Base-by-base conservation (phyloP, 2,329 filamentous ascomycete genomes). In the Neocucurbitaria cava region DNA sequence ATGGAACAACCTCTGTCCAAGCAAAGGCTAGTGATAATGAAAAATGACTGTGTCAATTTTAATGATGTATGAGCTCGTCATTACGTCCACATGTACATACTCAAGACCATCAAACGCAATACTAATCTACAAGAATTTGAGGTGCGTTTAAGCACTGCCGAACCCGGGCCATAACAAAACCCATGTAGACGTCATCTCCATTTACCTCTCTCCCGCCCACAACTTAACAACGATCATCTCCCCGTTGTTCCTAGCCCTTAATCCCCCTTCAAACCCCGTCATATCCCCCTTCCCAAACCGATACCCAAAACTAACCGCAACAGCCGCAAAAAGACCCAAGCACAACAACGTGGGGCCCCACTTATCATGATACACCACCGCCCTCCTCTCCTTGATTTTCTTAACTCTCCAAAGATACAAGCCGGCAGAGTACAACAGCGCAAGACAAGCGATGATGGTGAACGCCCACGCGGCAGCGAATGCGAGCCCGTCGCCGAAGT, bases 291-390 rank as follows among this genome's bases (percentile, higher is more conserved):
- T 75, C 33, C 82, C 83, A n/a, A 91, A 83, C 59, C 94, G 87
- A 66, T 92, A 88, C 4, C 78, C 89, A 81, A 96, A 96, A 75
- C 95, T 96, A 23, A 96, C 73, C 3, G 83, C 79, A 10, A 97
- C 87, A 2, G 92, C 91, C 0, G 83, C 78, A 38, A 97, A 84
- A 48, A 98, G 76, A 2, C 90, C 85, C 8, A 83, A 68, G 65
- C 92, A 96, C 28, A 99, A 82, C 20, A 87, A 78, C 3, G 84
- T 92, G 0, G 95, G 94, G 0, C 95, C 95, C 83, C 88, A 90
- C 64, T 87, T 88, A 75, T 99, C 95, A 74, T 98, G 95, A 76
- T 95, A 99, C 66, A 87, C 89, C 36, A 94, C 92, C n/a, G 90
- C 91, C 59, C 88, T 87, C 47, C 94, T 84, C 65, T 89, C 88